Evolutionary conservation across 129 eudicot genomes (phyloP).

Genomic region (Flaveria robusta): DNA sequence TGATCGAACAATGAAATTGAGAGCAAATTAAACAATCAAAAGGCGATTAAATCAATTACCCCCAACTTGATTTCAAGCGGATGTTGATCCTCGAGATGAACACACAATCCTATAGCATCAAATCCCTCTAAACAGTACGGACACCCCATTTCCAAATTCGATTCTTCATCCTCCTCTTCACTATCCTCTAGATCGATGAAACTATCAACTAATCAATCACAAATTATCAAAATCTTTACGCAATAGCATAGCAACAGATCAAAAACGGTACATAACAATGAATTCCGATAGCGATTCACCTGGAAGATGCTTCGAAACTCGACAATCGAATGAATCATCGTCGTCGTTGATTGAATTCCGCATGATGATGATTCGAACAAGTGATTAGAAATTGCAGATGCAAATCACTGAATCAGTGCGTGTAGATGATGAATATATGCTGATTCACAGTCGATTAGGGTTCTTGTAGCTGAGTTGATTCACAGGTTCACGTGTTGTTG

Average conservation of each 20-base stretch:
- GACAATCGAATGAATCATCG: conserved; percentile 37
- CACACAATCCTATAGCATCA: conserved; percentile 60
- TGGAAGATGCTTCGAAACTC: conserved; percentile 32
- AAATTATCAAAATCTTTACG: conserved; percentile 9
- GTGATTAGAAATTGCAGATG: too few species aligned
- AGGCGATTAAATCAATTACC: conserved; percentile 31
- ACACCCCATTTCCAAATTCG: conserved; percentile 57
- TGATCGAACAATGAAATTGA: background rate
- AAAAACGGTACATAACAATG: background rate
- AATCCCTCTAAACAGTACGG: conserved; percentile 63
- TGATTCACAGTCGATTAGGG: background rate
- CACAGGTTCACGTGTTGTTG: conserved; percentile 16
- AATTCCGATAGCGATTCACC: conserved; percentile 14
- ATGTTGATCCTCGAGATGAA: conserved; percentile 68
- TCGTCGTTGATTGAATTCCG: conserved; percentile 36
- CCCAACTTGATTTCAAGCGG: conserved; percentile 53
- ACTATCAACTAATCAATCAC: conserved; percentile 35
- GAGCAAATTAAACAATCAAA: background rate
- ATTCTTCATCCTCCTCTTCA: conserved; percentile 44
- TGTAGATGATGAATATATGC: background rate
- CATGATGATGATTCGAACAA: conserved; percentile 13
- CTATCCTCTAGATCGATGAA: conserved; percentile 52
- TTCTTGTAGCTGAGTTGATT: conserved; percentile 6
- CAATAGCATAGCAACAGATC: background rate
- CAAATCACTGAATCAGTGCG: background rate